Evolutionary conservation across 2,329 filamentous ascomycete genomes (phyloP), one percentile per base, ranked within the genome.

Genomic region (Neophaeococcomyces aloes): DNA sequence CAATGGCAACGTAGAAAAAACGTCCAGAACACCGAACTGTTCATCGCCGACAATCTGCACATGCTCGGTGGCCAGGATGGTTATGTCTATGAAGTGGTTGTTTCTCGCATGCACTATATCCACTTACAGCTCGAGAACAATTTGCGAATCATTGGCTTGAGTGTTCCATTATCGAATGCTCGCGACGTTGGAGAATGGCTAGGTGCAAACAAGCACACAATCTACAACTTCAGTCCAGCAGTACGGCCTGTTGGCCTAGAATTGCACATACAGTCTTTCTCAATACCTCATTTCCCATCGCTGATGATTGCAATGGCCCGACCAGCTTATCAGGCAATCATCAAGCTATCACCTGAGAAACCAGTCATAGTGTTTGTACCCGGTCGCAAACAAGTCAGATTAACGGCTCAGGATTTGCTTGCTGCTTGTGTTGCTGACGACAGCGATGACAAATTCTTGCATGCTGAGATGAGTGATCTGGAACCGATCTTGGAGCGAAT

Each of bases 271-370:
- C 91, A 98, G 64, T 89, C 88, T 1, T 98, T 91, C 67, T 85
- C 81, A 21, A 94, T 94, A 48, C 87, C 93, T 36, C 93, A 98
- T 60, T 95, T 94, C 68, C 93, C 91, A 3, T 96, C 91, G 8
- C 74, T 98, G 31, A 98, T 98, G 91, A 76, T 98, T 54, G 88
- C 91, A 11, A 98, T 98, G 91, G 86, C 88, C 13, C 89, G 93
- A 63, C 93, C 93, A 15, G 82, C 86, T 1, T 96, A 95, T 61
- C 71, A 86, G 48, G 84, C 89, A 2, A 85, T 98, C 53, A 76
- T 86, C 2, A 86, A 94, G 57, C 76, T 94, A 61, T 93, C 91
- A 5, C 71, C 86, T 0, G 81, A 93, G 51, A 91, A 94, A 65
- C 88, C 89, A 21, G 83, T 87, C 1, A 78, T 98, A 56, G 72